Evolutionary conservation across 1,139 yeast species (phyloP), one percentile per base, ranked within the genome.

Genomic region (Waltiozyma sp.): DNA sequence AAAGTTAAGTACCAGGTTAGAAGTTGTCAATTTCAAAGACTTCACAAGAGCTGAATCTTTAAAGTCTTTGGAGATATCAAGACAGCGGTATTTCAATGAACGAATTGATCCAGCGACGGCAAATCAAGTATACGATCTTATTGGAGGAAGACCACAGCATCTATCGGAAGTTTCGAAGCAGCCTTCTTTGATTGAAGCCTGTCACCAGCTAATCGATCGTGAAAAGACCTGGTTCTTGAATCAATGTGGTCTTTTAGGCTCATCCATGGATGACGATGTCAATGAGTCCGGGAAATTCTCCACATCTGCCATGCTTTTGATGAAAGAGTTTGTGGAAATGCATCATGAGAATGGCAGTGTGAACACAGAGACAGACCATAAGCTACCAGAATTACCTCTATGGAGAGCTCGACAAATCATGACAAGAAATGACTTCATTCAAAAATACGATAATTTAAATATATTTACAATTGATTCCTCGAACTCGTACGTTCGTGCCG

Each of bases 71-170:
- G 65, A 69, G 48, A 69, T 72, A 28, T 68, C 81, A 1, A 66
- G 94, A 46, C 55, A 63, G 39, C 71, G 69, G 50, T 70, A 65
- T 50, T 64, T 61, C 45, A 69, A 73, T n/a, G 69, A 70, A 15
- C 53, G 55, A 1, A 51, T 64, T 19, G 54, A 64, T 26, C 67
- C 66, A 8, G 64, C 60, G 1, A 49, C 60, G 2, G 78, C 87
- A 21, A 66, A 73, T 44, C 65, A 72, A 38, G 72, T 84, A 4
- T 85, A 82, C 59, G 77, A 80, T 49, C 63, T 84, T 38, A 77
- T 85, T 43, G 95, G 95, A 4, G 95, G 95, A 1, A 69, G 95
- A 40, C 89, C 94, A 0, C 95, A 85, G 59, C 93, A 84, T 58
- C 64, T 85, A 8, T 75, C 84, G 2, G 81, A 80, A 43, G 93